A percentile compares a stretch with the other conserved stretches of the same genome.
Evolutionary conservation across 768 basidiomycete species (phyloP).

Genomic region (Psilocybe cyanescens): DNA sequence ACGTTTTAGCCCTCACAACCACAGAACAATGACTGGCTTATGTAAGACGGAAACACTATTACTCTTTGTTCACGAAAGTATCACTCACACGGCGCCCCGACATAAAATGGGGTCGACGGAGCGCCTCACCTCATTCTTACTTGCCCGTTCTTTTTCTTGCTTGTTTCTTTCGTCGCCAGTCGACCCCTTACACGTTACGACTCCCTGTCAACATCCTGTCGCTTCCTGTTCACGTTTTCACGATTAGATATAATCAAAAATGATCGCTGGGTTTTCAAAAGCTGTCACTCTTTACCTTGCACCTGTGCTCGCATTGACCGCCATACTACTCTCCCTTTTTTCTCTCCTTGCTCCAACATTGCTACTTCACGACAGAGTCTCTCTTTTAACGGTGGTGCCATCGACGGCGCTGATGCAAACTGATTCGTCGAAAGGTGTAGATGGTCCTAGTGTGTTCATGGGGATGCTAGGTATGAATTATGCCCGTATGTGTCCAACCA

Average conservation of each 20-base stretch:
- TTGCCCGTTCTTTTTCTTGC: conserved; percentile 5
- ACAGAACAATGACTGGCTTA: conserved; percentile 25
- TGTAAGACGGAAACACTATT: conserved; percentile 18
- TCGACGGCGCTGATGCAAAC: conserved; percentile 42
- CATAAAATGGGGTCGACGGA: conserved; percentile 14
- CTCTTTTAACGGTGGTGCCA: conserved; percentile 67
- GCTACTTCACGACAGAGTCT: conserved; percentile 62
- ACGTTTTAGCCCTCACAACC: conserved; percentile 8
- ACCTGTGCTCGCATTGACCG: conserved; percentile 66
- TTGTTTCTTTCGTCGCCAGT: conserved; percentile 23
- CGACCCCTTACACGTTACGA: conserved; percentile 18
- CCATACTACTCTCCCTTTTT: conserved; percentile 67
- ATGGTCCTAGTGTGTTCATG: conserved; percentile 72
- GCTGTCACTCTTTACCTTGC: conserved; percentile 69
- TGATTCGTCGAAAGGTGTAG: conserved; percentile 38
- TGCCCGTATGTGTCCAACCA: background rate
- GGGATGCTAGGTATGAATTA: conserved; percentile 61
- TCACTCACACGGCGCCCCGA: background rate
- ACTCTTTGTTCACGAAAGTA: conserved; percentile 24
- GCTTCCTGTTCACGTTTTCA: conserved; percentile 13
- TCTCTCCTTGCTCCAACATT: conserved; percentile 69
- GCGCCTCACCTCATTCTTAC: conserved; percentile 9
- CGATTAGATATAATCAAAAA: conserved; percentile 32
- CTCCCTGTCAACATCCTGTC: conserved; percentile 9
- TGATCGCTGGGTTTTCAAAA: conserved; percentile 77